Evolutionary conservation across 306 rosid species (phyloP), one percentile per base, ranked within the genome.

Genomic region (Dicorynia guianensis): DNA sequence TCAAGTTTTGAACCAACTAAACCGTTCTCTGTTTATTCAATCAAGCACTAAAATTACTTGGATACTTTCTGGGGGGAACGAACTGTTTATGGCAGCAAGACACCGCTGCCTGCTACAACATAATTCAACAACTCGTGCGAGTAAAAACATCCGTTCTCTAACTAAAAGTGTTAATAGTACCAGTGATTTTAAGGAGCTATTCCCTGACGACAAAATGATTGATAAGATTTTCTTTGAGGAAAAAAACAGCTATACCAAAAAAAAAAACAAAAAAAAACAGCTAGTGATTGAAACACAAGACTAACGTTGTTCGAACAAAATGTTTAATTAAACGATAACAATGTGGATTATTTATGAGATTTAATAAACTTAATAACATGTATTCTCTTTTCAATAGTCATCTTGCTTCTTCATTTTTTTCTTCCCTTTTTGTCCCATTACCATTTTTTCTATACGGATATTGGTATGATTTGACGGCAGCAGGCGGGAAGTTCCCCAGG

Each of bases 71-170:
- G 65, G 43, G 34, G 34, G 46, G 19, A 60, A 5, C 12, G 35
- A 8, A 54, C 60, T 17, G 14, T 19, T 54, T 17, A 40, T 40
- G 36, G 35, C 11, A 54, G 35, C 2, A 25, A 25, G 30, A 25
- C 1, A 25, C 30, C 30, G 52, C 52, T 46, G n/a, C 52, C 55
- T 17, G 44, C 78, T 18, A 17, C 20, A 38, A 4, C 79, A 66
- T 67, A 75, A 65, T 71, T 60, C 68, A 36, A 64, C 1, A 48
- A 44, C 81, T 71, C 67, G 35, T 75, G 34, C 20, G 7, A 79
- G 3, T 74, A 43, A 69, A 40, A 4, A 33, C 39, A 56, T 3
- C 62, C 53, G 71, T 61, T 34, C 67, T 71, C 62, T 34, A 46
- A 36, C 67, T 58, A 71, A 58, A 67, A 66, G 4, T 61, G 61